Base-by-base conservation (phyloP, 257 asterid species). In the Misopates orontium region DNA sequence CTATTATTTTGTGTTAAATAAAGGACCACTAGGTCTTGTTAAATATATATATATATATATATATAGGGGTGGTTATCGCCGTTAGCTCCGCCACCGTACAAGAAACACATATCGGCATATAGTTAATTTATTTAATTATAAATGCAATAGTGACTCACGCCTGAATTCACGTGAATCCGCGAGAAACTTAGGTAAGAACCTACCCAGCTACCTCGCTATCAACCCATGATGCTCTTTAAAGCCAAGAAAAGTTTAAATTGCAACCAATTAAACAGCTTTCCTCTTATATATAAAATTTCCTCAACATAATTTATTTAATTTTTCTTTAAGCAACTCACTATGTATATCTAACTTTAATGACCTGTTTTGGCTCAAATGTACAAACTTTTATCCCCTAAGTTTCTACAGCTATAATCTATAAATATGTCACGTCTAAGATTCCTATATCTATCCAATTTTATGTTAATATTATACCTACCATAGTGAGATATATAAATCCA, bases 211-310 rank as follows among this genome's bases (percentile, higher is more conserved):
- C 67, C 73, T 76, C 90, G 79, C 76, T 70, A 73, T 62, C 80
- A 71, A 64, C 75, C 68, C 81, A 82, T 84, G 91, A 82, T 66
- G 65, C 22, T 66, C 82, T 84, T 87, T 76, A 84, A 84, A 78
- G 83, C 80, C 75, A 78, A 73, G 72, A 60, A 68, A 71, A 25
- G 60, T 22, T 67, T 64, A 68, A 20, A 32, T 36, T 64, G 54
- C 66, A 49, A 56, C 48, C 69, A 21, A n/a, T n/a, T n/a, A n/a
- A 40, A 63, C 36, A 49, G 18, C 11, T 20, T 56, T 8, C 65
- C 77, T 61, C 10, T 52, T 21, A 7, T 55, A 17, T 52, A 60
- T 60, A 45, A 39, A 14, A 18, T 15, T 11, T 58, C 36, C 32
- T 1, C 42, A 36, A 36, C 11, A 8, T 36, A 36, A 8, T 36